Evolutionary conservation across 2,329 filamentous ascomycete genomes (phyloP).

Genomic region (Cladosporium sp.): DNA sequence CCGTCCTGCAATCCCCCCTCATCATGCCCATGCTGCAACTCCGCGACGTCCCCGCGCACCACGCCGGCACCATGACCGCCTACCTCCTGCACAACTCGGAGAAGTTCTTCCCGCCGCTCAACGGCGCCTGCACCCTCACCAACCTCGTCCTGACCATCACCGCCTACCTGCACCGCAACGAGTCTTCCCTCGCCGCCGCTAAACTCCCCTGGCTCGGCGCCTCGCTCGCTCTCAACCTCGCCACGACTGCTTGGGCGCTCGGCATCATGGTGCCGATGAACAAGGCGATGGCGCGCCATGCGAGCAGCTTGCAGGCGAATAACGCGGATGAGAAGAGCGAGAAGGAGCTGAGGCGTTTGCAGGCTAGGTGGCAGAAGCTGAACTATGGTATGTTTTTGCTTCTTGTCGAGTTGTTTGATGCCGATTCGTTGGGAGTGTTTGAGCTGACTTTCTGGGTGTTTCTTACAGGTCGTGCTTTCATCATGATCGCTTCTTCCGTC

Average conservation of each 20-base stretch:
- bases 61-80: conserved; percentile 33
- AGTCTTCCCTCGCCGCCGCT: conserved; percentile 24
- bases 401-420: background rate
- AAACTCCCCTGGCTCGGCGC: conserved; percentile 32
- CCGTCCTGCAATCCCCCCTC: conserved; percentile 37
- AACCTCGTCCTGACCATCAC: conserved; percentile 34
- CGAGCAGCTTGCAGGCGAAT: conserved; percentile 31
- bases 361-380: conserved; percentile 33
- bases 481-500: conserved; percentile 29
- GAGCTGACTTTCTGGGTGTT: conserved; percentile 17
- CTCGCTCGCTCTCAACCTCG: conserved; percentile 30
- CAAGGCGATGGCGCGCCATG: conserved; percentile 32
- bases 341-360: conserved; percentile 33
- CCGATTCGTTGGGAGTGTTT: background rate
- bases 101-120: conserved; percentile 37
- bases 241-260: conserved; percentile 36
- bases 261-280: conserved; percentile 38
- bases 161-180: conserved; percentile 33
- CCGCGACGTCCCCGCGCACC: conserved; percentile 30
- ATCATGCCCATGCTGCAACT: conserved; percentile 36
- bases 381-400: conserved; percentile 31
- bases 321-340: conserved; percentile 31
- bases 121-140: conserved; percentile 34
- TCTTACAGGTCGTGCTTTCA: conserved; percentile 28
- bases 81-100: conserved; percentile 37